Evolutionary conservation across 75 land plant species (phyloP).

Genomic region (Chamaecyparis obtusa): DNA sequence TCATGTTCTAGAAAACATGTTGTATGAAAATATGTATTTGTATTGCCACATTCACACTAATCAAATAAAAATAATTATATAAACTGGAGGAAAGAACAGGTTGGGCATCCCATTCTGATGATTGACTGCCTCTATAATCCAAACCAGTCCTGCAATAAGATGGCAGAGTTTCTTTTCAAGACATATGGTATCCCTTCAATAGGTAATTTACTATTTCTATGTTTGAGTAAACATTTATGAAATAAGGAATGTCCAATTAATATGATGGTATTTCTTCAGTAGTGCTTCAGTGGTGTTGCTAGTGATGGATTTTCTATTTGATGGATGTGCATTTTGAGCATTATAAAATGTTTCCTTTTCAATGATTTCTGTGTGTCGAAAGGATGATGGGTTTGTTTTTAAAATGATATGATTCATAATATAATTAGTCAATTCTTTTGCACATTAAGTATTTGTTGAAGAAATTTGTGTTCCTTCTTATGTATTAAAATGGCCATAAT

Average conservation of each 20-base stretch:
- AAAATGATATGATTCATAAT: neutral
- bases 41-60: neutral
- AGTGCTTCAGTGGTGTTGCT: neutral
- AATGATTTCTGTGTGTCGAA: neutral
- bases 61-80: neutral
- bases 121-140: constrained; percentile 97
- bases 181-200: constrained; percentile 91
- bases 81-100: constrained; percentile 59
- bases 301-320: neutral
- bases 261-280: neutral
- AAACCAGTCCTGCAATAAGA: constrained; percentile 81
- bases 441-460: neutral
- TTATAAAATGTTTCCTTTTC: neutral
- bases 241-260: neutral
- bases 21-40: neutral
- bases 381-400: neutral
- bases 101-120: constrained; percentile 88
- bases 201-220: constrained; percentile 48
- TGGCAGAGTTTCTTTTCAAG: constrained; percentile 98
- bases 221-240: neutral
- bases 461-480: neutral
- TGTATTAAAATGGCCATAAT: constrained; percentile 22
- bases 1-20: neutral
- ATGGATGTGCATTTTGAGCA: neutral
- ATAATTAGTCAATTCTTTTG: neutral